Evolutionary conservation across 2,329 filamentous ascomycete species (phyloP).

Genomic region (Fusarium fracticaudum): DNA sequence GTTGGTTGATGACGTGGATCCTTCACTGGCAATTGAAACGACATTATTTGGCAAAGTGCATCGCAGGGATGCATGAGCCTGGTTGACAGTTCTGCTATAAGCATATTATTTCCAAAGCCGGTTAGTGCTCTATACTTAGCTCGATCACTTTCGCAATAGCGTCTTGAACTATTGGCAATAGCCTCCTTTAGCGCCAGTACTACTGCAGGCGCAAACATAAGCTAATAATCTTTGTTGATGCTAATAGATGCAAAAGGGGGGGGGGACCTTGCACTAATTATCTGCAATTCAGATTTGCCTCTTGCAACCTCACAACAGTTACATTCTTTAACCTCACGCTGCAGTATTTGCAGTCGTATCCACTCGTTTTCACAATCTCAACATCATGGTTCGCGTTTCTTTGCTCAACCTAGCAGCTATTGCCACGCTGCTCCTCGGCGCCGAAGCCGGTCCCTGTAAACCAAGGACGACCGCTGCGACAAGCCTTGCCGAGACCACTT

Average conservation of each 20-base stretch:
- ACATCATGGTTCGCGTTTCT: neutral
- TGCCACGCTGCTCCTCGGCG: neutral
- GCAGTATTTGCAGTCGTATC: neutral
- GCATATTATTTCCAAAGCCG: fast-evolving
- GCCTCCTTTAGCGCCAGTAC: neutral
- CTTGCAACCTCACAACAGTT: neutral
- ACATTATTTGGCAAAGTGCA: neutral
- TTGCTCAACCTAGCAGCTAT: neutral
- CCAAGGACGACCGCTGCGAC: neutral
- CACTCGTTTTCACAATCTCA: neutral
- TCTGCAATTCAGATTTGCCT: neutral
- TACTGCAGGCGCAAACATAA: neutral
- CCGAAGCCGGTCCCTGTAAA: neutral
- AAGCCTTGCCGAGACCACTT: neutral
- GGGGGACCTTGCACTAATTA: neutral
- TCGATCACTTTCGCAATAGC: neutral
- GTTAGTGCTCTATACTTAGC: neutral
- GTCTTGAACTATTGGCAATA: neutral
- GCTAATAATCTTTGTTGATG: neutral
- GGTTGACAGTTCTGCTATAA: neutral
- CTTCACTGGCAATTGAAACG: neutral
- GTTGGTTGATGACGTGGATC: neutral
- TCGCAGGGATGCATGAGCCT: neutral
- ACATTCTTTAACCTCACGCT: neutral
- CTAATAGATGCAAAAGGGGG: neutral